Evolutionary conservation across 2,329 filamentous ascomycete species (phyloP).

Genomic region (Aspergillus aculeatus): DNA sequence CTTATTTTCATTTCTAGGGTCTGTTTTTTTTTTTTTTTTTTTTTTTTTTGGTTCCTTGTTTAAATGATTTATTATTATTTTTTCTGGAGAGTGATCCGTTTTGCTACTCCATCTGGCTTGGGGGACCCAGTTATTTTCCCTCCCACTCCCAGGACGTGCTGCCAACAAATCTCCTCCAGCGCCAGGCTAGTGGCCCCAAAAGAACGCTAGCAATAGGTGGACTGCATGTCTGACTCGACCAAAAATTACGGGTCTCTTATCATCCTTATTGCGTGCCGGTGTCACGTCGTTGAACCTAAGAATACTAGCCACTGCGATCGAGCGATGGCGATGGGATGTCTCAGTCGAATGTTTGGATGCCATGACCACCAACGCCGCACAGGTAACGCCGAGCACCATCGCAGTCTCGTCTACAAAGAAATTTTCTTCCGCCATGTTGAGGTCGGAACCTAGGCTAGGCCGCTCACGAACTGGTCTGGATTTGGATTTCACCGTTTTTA

Average conservation of each 20-base stretch:
- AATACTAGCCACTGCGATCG: not conserved
- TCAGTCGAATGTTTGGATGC: not conserved
- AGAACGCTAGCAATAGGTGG: not conserved
- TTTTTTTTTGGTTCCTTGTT: not conserved
- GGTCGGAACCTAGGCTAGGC: not conserved
- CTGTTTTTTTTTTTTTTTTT: not conserved
- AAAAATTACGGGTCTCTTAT: conserved; percentile 2
- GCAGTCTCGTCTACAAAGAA: not conserved
- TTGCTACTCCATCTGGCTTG: not conserved
- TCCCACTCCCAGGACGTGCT: not conserved
- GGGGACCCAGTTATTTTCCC: not conserved
- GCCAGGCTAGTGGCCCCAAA: conserved; percentile 1
- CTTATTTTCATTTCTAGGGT: not conserved
- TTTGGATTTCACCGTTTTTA: not conserved
- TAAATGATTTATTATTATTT: not conserved
- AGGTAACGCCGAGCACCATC: not conserved
- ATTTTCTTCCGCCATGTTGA: not conserved
- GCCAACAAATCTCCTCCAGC: not conserved
- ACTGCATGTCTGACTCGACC: conserved; percentile 7
- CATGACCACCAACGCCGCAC: not conserved
- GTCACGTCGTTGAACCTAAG: not conserved
- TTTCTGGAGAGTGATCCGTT: not conserved
- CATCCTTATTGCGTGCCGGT: not conserved
- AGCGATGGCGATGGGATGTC: not conserved
- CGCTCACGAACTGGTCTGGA: not conserved